These are phyloP conservation scores for Hanseniaspora nectarophila DNA, from an alignment of 805 yeast genomes.

Conservation along the genomic window DNA sequence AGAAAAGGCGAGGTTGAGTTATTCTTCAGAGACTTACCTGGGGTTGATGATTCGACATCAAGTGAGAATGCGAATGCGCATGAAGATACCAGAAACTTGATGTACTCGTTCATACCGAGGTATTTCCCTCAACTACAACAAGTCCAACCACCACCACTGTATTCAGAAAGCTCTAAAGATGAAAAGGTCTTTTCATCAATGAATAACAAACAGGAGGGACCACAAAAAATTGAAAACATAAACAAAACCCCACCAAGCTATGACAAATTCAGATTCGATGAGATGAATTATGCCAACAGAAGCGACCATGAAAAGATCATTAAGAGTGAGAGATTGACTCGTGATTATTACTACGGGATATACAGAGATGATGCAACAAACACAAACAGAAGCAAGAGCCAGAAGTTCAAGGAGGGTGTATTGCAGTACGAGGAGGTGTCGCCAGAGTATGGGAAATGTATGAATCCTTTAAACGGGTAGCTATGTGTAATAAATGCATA, in stretches of 20 bases:
- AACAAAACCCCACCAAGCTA: slow-evolving; percentile 1
- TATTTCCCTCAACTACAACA: slow-evolving; percentile 15
- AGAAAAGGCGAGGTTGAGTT: slow-evolving; percentile 29
- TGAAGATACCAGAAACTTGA: slow-evolving; percentile 1
- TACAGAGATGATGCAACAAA: not conserved
- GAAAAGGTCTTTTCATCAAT: slow-evolving; percentile 14
- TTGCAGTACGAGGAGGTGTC: slow-evolving; percentile 5
- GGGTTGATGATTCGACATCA: not conserved
- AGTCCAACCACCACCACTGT: slow-evolving; percentile 19
- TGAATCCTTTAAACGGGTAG: slow-evolving; percentile 13
- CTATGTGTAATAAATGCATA: not conserved
- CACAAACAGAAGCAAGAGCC: not conserved
- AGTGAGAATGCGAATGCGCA: not conserved
- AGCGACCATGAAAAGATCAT: slow-evolving; percentile 4
- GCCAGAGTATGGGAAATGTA: slow-evolving; percentile 6
- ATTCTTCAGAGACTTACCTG: slow-evolving; percentile 20
- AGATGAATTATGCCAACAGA: not conserved
- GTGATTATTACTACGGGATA: slow-evolving; percentile 1
- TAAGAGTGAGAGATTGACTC: not conserved
- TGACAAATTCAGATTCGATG: not conserved
- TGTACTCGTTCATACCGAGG: slow-evolving; percentile 11
- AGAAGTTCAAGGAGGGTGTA: not conserved
- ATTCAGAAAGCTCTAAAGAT: slow-evolving; percentile 18
- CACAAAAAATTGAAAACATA: not conserved
- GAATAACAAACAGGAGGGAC: not conserved